Conservation (phyloP, 768 basidiomycete species). For the Hemileccinum impolitum region DNA sequence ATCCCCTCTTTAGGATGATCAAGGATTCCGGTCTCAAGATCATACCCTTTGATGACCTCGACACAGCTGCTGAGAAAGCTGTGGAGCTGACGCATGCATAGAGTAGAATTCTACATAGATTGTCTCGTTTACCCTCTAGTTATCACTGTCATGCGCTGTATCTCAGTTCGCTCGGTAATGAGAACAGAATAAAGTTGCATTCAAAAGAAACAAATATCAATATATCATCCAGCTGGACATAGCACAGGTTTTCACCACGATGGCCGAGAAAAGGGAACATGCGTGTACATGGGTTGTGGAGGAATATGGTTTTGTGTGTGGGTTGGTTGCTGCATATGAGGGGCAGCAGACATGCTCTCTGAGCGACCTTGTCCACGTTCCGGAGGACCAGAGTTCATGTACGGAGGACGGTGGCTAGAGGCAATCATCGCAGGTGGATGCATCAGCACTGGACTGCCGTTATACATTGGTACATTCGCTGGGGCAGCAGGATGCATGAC, state of each 20-base stretch:
- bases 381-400: slow-evolving; percentile 45
- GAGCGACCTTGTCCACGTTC: slow-evolving; percentile 49
- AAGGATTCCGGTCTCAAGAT: slow-evolving; percentile 90
- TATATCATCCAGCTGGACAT: slow-evolving; percentile 31
- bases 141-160: neutral
- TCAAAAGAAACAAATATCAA: slow-evolving; percentile 28
- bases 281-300: slow-evolving; percentile 30
- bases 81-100: slow-evolving; percentile 61
- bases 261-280: slow-evolving; percentile 28
- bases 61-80: slow-evolving; percentile 84
- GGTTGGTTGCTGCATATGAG: slow-evolving; percentile 39
- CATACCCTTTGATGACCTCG: slow-evolving; percentile 87
- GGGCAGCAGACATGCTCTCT: slow-evolving; percentile 40
- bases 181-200: slow-evolving; percentile 21
- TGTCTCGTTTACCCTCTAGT: slow-evolving; percentile 20
- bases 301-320: slow-evolving; percentile 26
- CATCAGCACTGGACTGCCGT: slow-evolving; percentile 66
- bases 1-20: slow-evolving; percentile 71
- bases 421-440: slow-evolving; percentile 43
- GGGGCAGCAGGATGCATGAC: slow-evolving; percentile 57
- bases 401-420: slow-evolving; percentile 32
- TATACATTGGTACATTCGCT: slow-evolving; percentile 51
- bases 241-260: slow-evolving; percentile 27
- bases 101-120: slow-evolving; percentile 24
- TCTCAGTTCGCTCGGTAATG: slow-evolving; percentile 2